phyloP scores from a whole-genome alignment of 331 rosid genomes.

The Acacia concinna region DNA sequence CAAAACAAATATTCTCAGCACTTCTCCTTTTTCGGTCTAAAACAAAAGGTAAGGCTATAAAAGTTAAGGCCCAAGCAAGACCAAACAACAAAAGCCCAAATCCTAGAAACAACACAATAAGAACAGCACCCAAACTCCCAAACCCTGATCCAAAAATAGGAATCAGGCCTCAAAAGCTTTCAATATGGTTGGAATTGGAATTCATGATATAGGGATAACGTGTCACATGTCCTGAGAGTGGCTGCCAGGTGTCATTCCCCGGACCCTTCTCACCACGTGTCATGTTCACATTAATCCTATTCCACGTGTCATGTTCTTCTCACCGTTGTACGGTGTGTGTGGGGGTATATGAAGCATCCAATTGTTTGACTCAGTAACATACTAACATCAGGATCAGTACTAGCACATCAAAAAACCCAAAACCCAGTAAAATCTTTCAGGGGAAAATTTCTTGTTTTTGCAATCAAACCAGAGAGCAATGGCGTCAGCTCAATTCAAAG shows the following conservation, averaged over 20 bases:
- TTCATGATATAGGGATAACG: slow-evolving; percentile 1
- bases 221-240: slow-evolving; percentile 10
- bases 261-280: slow-evolving; percentile 24
- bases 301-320: slow-evolving; percentile 34
- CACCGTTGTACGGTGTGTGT: background rate
- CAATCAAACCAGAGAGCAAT: slow-evolving; percentile 20
- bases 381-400: background rate
- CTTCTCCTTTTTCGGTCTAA: background rate
- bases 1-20: background rate
- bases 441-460: background rate
- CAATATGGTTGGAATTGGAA: background rate
- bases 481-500: slow-evolving; percentile 55
- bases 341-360: background rate
- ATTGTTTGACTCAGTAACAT: background rate
- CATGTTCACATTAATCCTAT: background rate
- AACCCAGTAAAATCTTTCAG: background rate
- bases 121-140: background rate
- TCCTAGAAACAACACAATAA: background rate
- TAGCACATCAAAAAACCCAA: background rate
- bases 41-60: background rate
- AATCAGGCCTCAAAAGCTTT: background rate
- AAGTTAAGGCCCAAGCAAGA: background rate
- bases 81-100: background rate
- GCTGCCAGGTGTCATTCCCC: slow-evolving; percentile 26
- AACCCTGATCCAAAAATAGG: background rate